Percentiles rank a stretch among this genome's conserved stretches.
phyloP scores from a whole-genome alignment of 768 basidiomycete genomes.

The Amanita exitialis region DNA sequence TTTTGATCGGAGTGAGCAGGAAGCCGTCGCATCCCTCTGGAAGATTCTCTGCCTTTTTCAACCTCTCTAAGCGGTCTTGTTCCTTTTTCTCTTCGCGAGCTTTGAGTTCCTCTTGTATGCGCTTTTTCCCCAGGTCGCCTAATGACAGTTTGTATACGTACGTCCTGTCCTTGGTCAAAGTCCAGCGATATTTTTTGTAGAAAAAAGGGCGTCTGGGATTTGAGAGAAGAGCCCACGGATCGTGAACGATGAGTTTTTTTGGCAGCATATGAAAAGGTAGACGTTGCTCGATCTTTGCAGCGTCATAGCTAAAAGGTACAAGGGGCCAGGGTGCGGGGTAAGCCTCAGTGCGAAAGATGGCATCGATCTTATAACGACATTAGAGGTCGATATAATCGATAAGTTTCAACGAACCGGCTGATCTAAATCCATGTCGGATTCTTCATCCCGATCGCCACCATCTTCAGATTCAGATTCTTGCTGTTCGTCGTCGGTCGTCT shows the following conservation, averaged over 20 bases:
- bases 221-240: slow-evolving; percentile 12
- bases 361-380: neutral
- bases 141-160: slow-evolving; percentile 20
- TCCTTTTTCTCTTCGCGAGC: neutral
- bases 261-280: slow-evolving; percentile 18
- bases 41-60: neutral
- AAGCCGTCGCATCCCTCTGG: slow-evolving; percentile 5
- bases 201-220: neutral
- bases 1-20: slow-evolving; percentile 6
- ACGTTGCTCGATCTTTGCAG: slow-evolving; percentile 14
- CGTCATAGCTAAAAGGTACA: slow-evolving; percentile 22
- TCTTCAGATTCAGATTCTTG: neutral
- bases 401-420: neutral
- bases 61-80: neutral
- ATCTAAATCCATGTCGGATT: neutral
- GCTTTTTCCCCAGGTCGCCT: neutral
- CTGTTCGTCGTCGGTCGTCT: neutral
- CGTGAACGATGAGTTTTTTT: slow-evolving; percentile 15
- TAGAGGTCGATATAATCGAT: neutral
- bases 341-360: neutral
- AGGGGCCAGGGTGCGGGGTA: slow-evolving; percentile 33
- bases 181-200: slow-evolving; percentile 13
- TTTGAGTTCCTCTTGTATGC: neutral
- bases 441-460: neutral
- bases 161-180: slow-evolving; percentile 18